Evolutionary conservation across 2,329 filamentous ascomycete species (phyloP), one percentile per base, ranked within the genome.

Genomic region (Calonectria leucothoes): DNA sequence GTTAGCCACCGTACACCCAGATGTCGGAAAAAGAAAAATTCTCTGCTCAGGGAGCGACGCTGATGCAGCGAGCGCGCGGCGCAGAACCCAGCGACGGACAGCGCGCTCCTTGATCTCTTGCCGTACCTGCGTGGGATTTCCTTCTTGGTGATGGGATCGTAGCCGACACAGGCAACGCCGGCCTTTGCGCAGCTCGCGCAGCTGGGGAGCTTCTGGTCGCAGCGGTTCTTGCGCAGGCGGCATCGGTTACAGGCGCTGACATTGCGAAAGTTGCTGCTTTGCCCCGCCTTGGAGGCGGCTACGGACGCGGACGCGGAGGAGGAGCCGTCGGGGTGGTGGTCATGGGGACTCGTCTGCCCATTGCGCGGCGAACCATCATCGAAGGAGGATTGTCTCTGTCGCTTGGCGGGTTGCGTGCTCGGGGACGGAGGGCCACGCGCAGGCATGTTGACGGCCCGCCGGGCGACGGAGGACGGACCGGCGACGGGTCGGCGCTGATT

Each of bases 181-280:
- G 94, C 96, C 86, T 98, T 98, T 83, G 96, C 95, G 85, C 96
- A 98, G 78, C 94, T 95, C 51, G 94, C 93, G 84, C 96, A 98
- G 80, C 94, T 95, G 11, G 96, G 96, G 74, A 98, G 89, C 77
- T 94, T 93, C 88, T 98, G 96, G 85, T 98, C 96, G 85, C 96
- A 98, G 67, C 95, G 91, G 83, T 98, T 98, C 88, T 98, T 98
- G 81, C 96, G 91, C 83, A 97, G 87, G 57, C 96, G 91, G 84
- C 96, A 98, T 49, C 95, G 92, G 86, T 98, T 98, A 86, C 96
- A 98, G 70, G 96, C 96, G 83, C 94, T 97, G 76, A 98, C 96
- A 83, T 96, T 96, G 79, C 94, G 93, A 81, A 96, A 96, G 77
- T 89, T 92, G 83, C 89, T 92, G 82, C 90, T 91, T 83, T 92